Conservation (phyloP, 2,329 filamentous ascomycete genomes). For the Aspergillus oerlinghausenensis region DNA sequence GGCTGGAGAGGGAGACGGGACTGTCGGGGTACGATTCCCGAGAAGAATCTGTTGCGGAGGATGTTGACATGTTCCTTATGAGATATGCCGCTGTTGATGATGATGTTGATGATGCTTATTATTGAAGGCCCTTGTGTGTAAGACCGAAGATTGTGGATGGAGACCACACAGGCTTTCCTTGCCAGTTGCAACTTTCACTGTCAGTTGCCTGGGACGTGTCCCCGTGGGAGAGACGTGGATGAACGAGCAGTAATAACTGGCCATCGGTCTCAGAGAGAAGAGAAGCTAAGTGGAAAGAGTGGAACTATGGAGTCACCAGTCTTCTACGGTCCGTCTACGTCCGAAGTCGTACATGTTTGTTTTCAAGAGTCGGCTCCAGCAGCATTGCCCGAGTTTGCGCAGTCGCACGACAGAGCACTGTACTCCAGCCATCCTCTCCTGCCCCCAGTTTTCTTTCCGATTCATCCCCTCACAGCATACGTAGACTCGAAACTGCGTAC, state of each 20-base stretch:
- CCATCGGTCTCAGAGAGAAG: neutral
- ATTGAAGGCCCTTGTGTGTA: neutral
- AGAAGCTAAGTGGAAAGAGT: neutral
- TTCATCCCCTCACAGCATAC: neutral
- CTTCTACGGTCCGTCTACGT: neutral
- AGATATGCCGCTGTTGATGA: too few species aligned
- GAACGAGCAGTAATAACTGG: neutral
- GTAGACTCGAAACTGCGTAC: neutral
- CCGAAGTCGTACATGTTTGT: neutral
- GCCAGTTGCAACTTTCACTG: neutral
- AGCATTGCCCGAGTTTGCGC: neutral
- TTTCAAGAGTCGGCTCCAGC: neutral
- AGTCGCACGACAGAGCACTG: neutral
- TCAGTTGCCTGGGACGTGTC: neutral
- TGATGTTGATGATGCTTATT: neutral
- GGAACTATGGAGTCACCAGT: neutral
- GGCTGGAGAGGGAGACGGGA: conserved; percentile 10
- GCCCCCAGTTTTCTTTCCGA: neutral
- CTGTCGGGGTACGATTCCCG: conserved; percentile 22
- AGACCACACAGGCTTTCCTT: neutral
- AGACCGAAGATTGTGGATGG: neutral
- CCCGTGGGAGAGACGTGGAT: neutral
- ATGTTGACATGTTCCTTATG: conserved; percentile 18
- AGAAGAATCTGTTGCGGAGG: conserved; percentile 24
- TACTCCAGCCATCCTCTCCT: neutral